phyloP scores from a whole-genome alignment of 2,329 filamentous ascomycete species.

The Eurotiales sp. region DNA sequence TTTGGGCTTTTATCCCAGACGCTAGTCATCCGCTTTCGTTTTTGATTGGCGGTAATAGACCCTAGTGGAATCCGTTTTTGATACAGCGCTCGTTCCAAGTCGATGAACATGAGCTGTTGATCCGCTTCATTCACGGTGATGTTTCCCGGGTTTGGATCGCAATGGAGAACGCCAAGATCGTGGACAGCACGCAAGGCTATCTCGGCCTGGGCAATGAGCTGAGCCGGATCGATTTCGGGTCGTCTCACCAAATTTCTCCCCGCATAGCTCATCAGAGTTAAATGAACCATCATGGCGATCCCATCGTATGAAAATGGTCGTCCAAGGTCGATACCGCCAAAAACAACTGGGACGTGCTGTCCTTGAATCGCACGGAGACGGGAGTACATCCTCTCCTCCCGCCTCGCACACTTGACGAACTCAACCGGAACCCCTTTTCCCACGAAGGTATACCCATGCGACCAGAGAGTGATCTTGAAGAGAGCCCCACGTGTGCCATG shows the following conservation, averaged over 20 bases:
- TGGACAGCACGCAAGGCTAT: background rate
- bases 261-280: conserved; percentile 2
- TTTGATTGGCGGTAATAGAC: background rate
- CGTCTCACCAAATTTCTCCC: background rate
- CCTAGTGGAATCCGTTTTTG: background rate
- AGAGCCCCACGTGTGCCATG: conserved; percentile 24
- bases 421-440: conserved; percentile 22
- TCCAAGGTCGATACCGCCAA: conserved; percentile 22
- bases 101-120: conserved; percentile 4
- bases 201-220: background rate
- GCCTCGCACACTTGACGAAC: conserved; percentile 17
- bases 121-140: conserved; percentile 4
- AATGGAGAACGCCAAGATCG: conserved; percentile 1
- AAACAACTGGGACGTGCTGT: conserved; percentile 20
- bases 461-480: conserved; percentile 25
- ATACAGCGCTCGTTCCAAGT: background rate
- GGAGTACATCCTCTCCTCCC: conserved; percentile 22
- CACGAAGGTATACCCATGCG: conserved; percentile 25
- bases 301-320: conserved; percentile 20
- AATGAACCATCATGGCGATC: conserved; percentile 16
- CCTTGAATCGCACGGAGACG: conserved; percentile 22
- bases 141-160: conserved; percentile 1
- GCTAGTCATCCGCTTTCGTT: conserved; percentile 1
- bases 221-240: background rate
- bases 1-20: conserved; percentile 5